Base-by-base conservation (phyloP, 345 rosid genomes). In the Bruguiera gymnorhiza region DNA sequence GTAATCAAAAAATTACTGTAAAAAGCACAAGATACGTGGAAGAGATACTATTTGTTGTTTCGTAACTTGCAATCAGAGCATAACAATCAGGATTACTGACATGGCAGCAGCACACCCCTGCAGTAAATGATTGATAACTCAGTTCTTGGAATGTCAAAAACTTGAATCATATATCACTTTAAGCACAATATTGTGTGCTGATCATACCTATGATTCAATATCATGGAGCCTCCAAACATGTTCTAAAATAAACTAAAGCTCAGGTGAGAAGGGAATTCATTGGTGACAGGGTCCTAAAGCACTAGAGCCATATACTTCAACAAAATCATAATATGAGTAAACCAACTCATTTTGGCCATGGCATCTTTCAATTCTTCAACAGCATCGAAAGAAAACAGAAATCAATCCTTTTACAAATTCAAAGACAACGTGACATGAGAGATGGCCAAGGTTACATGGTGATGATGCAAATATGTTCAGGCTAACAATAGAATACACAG, bases 161-260 rank as follows among this genome's bases (percentile, higher is more conserved):
- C 29, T 27, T 27, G 29, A 27, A 27, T 27, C 2, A 63, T 8
- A 56, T 18, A 32, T 30, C 71, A 62, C 46, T 58, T 51, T 32
- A 70, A 54, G 9, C 29, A 52, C 15, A 64, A 32, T 4, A 32
- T 32, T 3, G 36, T 32, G 36, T 32, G 36, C 36, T 32, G 76
- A 3, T 62, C 53, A 66, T 52, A 94, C 98, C 92, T 91, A 96
- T 56, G 89, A 77, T 80, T 89, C 82, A 65, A 80, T 75, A 76
- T 91, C 88, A 72, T 65, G 98, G 97, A 78, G 98, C 98, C 84
- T 94, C 98, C 80, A 91, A 72, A 82, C 74, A 88, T 75, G 91
- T 88, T 73, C 96, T 96, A 82, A 94, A 94, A 73, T 88, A 91
- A 74, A 89, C 87, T 75, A 95, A 68, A 91, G 96, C 82, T 91